These are phyloP conservation scores for Saturnispora gosingensis DNA, from an alignment of 805 yeast species.

Conservation along the genomic window DNA sequence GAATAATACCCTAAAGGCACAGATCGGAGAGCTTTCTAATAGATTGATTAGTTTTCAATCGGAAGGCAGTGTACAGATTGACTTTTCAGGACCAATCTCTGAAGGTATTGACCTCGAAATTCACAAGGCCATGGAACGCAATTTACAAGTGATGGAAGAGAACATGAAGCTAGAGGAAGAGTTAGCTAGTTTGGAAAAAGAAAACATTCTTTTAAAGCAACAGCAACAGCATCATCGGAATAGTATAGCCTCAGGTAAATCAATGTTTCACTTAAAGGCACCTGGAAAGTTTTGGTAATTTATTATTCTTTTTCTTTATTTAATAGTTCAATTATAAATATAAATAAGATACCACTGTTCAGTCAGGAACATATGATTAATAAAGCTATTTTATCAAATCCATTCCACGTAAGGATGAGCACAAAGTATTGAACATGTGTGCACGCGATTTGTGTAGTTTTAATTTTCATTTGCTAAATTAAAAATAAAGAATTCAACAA, in stretches of 20 bases:
- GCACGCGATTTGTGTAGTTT: background rate
- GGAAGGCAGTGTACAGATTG: conserved; percentile 16
- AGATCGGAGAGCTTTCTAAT: conserved; percentile 38
- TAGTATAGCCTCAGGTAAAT: conserved; percentile 7
- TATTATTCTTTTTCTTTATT: background rate
- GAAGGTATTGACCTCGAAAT: conserved; percentile 39
- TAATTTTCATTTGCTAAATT: no score
- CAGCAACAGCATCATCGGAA: conserved; percentile 11
- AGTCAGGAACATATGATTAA: background rate
- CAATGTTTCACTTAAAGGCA: conserved; percentile 10
- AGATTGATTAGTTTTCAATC: conserved; percentile 31
- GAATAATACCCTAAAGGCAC: conserved; percentile 46
- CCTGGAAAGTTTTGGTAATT: conserved; percentile 12
- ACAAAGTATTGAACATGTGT: background rate
- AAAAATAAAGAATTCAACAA: background rate
- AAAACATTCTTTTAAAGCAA: conserved; percentile 27
- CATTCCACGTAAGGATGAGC: background rate
- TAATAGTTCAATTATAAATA: background rate
- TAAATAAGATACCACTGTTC: background rate
- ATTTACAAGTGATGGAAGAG: conserved; percentile 56
- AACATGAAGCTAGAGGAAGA: conserved; percentile 50
- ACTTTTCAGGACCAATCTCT: conserved; percentile 25
- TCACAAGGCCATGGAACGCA: conserved; percentile 50
- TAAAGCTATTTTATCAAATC: background rate
- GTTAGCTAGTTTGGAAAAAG: conserved; percentile 32